Evolutionary conservation across 176 grass and related monocot genomes (phyloP).

Genomic region (Coix lacrymajobi): DNA sequence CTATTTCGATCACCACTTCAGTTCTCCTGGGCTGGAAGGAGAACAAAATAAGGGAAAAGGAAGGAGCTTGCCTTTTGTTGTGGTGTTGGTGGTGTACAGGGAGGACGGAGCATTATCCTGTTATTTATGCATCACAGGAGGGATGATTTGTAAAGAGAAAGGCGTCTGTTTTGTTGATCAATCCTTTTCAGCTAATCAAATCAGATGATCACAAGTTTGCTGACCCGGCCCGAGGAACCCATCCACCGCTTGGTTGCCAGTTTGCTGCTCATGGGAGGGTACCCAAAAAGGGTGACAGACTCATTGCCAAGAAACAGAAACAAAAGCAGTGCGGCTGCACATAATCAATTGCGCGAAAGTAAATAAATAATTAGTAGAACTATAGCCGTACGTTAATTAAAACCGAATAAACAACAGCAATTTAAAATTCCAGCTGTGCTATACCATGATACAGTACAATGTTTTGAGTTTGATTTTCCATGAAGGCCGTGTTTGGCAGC

Average conservation of each 20-base stretch:
- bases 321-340: background rate
- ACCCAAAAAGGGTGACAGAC: background rate
- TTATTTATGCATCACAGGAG: background rate
- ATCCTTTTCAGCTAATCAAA: conserved; percentile 24
- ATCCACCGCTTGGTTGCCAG: background rate
- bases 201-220: background rate
- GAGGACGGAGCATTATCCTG: background rate
- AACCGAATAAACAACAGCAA: too few relatives aligned
- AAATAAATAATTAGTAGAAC: too few relatives aligned
- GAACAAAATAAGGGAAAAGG: background rate
- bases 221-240: background rate
- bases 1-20: background rate
- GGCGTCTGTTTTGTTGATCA: background rate
- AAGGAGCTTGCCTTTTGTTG: background rate
- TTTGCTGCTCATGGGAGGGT: background rate
- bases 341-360: background rate
- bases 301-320: background rate
- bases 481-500: too few relatives aligned
- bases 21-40: background rate
- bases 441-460: too few relatives aligned
- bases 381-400: too few relatives aligned
- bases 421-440: too few relatives aligned
- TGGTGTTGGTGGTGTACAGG: background rate
- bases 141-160: conserved; percentile 19
- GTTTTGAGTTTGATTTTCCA: too few relatives aligned